Percentiles rank a stretch among this genome's conserved stretches.
Evolutionary conservation across 768 basidiomycete genomes (phyloP).

Genomic region (Lenzites betulinus): DNA sequence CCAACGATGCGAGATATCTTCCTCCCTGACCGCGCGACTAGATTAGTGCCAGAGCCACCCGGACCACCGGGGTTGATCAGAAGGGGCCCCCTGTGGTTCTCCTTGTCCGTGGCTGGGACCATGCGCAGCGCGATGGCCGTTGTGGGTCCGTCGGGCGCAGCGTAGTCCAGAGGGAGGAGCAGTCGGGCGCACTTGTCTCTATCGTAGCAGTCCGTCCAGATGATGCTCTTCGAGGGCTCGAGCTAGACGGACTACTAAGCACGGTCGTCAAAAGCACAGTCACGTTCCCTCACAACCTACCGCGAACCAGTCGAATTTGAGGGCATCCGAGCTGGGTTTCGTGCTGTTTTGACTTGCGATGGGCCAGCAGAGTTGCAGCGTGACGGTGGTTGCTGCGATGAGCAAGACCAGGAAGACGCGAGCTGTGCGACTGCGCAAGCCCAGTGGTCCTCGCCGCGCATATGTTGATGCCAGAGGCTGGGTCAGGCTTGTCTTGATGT

Average conservation of each 20-base stretch:
- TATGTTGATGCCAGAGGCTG: not conserved
- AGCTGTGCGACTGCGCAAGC: not conserved
- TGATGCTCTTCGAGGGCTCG: conserved; percentile 2
- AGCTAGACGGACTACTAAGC: not conserved
- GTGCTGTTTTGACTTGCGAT: not conserved
- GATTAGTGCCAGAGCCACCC: conserved; percentile 17
- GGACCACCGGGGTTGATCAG: conserved; percentile 24
- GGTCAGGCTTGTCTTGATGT: not conserved
- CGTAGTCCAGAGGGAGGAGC: conserved; percentile 23
- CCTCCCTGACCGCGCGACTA: conserved; percentile 9
- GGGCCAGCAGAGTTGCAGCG: not conserved
- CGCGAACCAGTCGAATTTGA: conserved; percentile 5
- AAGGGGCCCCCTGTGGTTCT: conserved; percentile 19
- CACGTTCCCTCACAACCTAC: not conserved
- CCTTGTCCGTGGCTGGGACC: conserved; percentile 16
- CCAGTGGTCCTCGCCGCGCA: too few relatives aligned
- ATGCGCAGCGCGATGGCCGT: conserved; percentile 23
- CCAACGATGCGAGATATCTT: conserved; percentile 20
- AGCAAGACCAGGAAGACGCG: not conserved
- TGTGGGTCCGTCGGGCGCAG: conserved; percentile 17
- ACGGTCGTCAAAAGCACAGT: not conserved
- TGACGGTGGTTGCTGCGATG: not conserved
- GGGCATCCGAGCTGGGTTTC: not conserved
- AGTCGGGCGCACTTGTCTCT: conserved; percentile 20
- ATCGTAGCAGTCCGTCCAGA: conserved; percentile 20